Conservation (phyloP, 1,284 basidiomycete species). For the Apiotrichum domesticum region DNA sequence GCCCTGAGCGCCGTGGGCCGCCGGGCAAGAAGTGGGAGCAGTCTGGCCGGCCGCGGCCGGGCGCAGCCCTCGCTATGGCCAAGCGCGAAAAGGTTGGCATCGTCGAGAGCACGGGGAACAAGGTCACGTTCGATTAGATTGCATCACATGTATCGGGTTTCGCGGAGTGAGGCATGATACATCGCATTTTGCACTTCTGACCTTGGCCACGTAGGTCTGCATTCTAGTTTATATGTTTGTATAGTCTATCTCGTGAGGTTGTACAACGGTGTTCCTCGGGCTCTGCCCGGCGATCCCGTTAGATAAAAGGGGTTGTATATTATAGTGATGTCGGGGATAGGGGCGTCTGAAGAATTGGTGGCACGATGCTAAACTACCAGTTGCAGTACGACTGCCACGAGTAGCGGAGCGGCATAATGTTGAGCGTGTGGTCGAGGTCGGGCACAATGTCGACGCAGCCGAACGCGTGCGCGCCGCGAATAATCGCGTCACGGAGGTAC, state of each 20-base stretch:
- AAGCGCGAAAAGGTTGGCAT: slow-evolving; percentile 80
- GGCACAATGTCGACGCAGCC: neutral
- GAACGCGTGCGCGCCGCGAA: too few relatives aligned
- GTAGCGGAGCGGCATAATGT: neutral
- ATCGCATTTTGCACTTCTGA: too few relatives aligned
- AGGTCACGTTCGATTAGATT: slow-evolving; percentile 63
- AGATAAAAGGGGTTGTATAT: too few relatives aligned
- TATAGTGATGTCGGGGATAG: too few relatives aligned
- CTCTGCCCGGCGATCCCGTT: too few relatives aligned
- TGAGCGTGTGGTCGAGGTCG: neutral
- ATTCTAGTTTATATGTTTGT: too few relatives aligned
- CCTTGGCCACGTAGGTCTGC: too few relatives aligned
- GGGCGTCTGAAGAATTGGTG: too few relatives aligned
- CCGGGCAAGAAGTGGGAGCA: slow-evolving; percentile 46
- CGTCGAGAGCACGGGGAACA: slow-evolving; percentile 64
- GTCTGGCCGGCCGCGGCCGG: slow-evolving; percentile 63
- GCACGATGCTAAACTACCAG: neutral
- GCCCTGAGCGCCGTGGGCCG: slow-evolving; percentile 25
- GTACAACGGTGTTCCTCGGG: too few relatives aligned
- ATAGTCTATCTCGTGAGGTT: too few relatives aligned
- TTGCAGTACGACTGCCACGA: neutral
- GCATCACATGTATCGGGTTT: neutral
- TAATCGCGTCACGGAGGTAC: neutral
- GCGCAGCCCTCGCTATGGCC: slow-evolving; percentile 82
- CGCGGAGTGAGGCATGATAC: too few relatives aligned